These are phyloP conservation scores for Lactifluus hygrophoroides DNA, from an alignment of 768 basidiomycete genomes.

Conservation along the genomic window DNA sequence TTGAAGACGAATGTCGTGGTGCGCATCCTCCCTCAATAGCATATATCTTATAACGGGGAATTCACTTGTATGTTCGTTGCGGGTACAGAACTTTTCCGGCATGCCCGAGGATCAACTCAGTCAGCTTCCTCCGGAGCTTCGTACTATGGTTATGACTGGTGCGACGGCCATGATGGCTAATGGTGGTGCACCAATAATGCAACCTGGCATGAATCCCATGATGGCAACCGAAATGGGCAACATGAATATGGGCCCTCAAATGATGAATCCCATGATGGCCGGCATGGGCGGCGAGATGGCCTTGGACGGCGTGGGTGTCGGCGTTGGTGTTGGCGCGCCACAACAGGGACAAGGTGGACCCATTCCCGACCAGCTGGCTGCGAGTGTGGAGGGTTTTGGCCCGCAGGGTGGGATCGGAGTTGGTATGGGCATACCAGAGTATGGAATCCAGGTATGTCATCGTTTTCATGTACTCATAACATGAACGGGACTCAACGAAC, in stretches of 20 bases:
- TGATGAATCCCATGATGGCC: slow-evolving; percentile 70
- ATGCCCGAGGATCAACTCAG: slow-evolving; percentile 78
- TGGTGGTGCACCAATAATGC: slow-evolving; percentile 38
- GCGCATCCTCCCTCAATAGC: slow-evolving; percentile 25
- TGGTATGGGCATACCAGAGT: slow-evolving; percentile 37
- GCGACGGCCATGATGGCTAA: slow-evolving; percentile 70
- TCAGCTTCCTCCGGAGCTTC: slow-evolving; percentile 70
- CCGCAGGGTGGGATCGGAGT: slow-evolving; percentile 15
- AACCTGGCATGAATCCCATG: slow-evolving; percentile 28
- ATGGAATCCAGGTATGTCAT: slow-evolving; percentile 60
- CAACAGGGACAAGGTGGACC: slow-evolving; percentile 18
- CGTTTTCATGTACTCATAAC: no score
- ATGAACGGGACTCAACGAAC: neutral
- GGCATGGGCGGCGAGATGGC: slow-evolving; percentile 64
- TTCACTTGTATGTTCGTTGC: neutral
- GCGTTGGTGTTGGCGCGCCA: slow-evolving; percentile 19
- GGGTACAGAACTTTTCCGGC: slow-evolving; percentile 60
- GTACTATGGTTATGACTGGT: slow-evolving; percentile 82
- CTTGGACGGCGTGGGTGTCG: slow-evolving; percentile 29
- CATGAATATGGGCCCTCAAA: slow-evolving; percentile 20
- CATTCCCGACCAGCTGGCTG: slow-evolving; percentile 20
- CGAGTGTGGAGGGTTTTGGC: slow-evolving; percentile 13
- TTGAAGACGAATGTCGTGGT: slow-evolving; percentile 81
- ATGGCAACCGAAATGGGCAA: slow-evolving; percentile 19
- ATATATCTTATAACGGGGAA: neutral